Percentiles rank a stretch among this genome's conserved stretches.
These are phyloP conservation scores for Scorias spongiosa DNA, from an alignment of 2,329 filamentous ascomycete genomes.

Conservation along the genomic window DNA sequence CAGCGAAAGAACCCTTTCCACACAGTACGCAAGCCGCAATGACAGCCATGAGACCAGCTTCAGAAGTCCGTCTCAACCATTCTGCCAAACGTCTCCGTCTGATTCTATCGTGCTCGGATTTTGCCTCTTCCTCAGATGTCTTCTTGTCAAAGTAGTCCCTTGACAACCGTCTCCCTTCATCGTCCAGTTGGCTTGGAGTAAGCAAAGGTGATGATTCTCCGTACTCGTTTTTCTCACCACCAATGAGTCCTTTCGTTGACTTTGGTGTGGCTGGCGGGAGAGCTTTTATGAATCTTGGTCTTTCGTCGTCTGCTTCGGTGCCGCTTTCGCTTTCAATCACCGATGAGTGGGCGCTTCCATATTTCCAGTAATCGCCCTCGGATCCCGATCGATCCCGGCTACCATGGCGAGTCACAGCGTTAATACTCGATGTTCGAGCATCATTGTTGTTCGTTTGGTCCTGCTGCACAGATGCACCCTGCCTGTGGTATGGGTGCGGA, in stretches of 20 bases:
- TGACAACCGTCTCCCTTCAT: slow-evolving; percentile 26
- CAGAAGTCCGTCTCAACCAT: slow-evolving; percentile 51
- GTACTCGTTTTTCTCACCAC: slow-evolving; percentile 22
- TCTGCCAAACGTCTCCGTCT: slow-evolving; percentile 81
- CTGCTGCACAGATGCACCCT: background rate
- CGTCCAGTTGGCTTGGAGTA: slow-evolving; percentile 32
- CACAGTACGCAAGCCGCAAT: slow-evolving; percentile 34
- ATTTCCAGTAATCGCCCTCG: slow-evolving; percentile 3
- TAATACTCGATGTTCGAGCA: background rate
- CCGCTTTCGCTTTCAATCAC: slow-evolving; percentile 69
- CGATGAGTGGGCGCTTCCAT: slow-evolving; percentile 21
- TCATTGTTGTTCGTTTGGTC: background rate
- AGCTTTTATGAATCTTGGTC: slow-evolving; percentile 56
- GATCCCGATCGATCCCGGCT: background rate
- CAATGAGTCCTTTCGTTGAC: slow-evolving; percentile 63
- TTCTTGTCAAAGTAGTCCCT: slow-evolving; percentile 22
- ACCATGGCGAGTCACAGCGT: background rate
- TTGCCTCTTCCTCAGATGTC: slow-evolving; percentile 17
- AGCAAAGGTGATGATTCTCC: slow-evolving; percentile 27
- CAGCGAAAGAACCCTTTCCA: slow-evolving; percentile 14
- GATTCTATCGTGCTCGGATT: slow-evolving; percentile 42
- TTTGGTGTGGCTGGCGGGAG: slow-evolving; percentile 63
- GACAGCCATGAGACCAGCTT: slow-evolving; percentile 38
- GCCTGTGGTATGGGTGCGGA: slow-evolving; percentile 5
- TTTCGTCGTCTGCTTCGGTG: slow-evolving; percentile 89